Conservation (phyloP, 1,284 basidiomycete species). For the Tausonia pullulans region DNA sequence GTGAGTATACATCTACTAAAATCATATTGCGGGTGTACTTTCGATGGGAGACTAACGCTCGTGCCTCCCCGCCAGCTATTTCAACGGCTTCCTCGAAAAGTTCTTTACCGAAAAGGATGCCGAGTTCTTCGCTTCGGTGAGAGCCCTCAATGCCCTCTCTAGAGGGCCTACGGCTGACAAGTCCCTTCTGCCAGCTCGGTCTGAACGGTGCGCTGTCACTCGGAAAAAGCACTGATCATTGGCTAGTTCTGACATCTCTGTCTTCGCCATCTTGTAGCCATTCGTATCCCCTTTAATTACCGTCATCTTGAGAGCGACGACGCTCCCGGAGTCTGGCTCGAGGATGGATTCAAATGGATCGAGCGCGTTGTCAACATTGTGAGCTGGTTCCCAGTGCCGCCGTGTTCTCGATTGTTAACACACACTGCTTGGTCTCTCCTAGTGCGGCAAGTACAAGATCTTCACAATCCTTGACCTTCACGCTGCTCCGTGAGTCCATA, state of each 20-base stretch:
- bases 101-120: conserved; percentile 63
- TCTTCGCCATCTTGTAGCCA: conserved; percentile 21
- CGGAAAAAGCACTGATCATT: too few relatives aligned
- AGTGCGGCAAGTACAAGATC: conserved; percentile 45
- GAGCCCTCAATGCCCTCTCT: neutral
- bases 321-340: conserved; percentile 31
- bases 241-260: conserved; percentile 39
- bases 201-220: conserved; percentile 41
- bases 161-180: neutral
- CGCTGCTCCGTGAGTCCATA: conserved; percentile 22
- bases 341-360: conserved; percentile 31
- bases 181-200: conserved; percentile 38
- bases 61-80: conserved; percentile 38
- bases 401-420: too few relatives aligned
- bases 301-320: conserved; percentile 32
- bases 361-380: conserved; percentile 31
- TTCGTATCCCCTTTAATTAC: conserved; percentile 28
- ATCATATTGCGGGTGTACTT: neutral
- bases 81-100: conserved; percentile 51
- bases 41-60: neutral
- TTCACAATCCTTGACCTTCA: conserved; percentile 36
- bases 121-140: conserved; percentile 37
- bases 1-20: conserved; percentile 24
- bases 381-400: neutral
- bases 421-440: neutral